phyloP scores from a whole-genome alignment of 495 filamentous ascomycete species.

The Viridothelium virens region DNA sequence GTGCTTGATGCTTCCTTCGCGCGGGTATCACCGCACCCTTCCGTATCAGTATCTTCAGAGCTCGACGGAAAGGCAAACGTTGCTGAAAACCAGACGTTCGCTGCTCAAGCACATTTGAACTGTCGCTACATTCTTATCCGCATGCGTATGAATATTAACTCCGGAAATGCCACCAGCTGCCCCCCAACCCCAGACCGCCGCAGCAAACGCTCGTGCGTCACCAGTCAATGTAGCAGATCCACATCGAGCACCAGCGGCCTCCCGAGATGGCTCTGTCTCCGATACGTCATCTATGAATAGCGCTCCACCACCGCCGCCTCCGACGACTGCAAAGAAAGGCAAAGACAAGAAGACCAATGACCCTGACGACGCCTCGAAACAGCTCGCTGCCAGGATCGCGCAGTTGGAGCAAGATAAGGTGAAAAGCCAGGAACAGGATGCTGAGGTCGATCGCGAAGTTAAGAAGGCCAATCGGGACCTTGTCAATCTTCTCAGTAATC shows the following conservation, averaged over 20 bases:
- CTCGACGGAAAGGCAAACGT: too few relatives aligned
- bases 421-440: constrained; percentile 89
- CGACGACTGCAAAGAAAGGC: constrained; percentile 47
- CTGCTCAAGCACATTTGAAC: neutral
- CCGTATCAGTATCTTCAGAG: neutral
- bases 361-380: constrained; percentile 77
- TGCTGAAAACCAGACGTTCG: neutral
- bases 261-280: neutral
- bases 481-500: constrained; percentile 67
- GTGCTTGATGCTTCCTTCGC: neutral
- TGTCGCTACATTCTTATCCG: neutral
- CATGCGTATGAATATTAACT: neutral
- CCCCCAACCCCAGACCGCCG: neutral
- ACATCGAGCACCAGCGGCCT: neutral
- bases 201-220: constrained; percentile 2
- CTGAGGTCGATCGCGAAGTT: constrained; percentile 84
- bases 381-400: constrained; percentile 86
- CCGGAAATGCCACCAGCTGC: neutral
- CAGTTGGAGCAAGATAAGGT: constrained; percentile 89
- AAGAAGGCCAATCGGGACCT: constrained; percentile 90
- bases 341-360: constrained; percentile 47
- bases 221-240: constrained; percentile 1
- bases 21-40: neutral
- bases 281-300: constrained; percentile 9
- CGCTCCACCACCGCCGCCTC: constrained; percentile 31